These are phyloP conservation scores for Clarireedia paspali DNA, from an alignment of 2,329 filamentous ascomycete genomes.

Conservation along the genomic window DNA sequence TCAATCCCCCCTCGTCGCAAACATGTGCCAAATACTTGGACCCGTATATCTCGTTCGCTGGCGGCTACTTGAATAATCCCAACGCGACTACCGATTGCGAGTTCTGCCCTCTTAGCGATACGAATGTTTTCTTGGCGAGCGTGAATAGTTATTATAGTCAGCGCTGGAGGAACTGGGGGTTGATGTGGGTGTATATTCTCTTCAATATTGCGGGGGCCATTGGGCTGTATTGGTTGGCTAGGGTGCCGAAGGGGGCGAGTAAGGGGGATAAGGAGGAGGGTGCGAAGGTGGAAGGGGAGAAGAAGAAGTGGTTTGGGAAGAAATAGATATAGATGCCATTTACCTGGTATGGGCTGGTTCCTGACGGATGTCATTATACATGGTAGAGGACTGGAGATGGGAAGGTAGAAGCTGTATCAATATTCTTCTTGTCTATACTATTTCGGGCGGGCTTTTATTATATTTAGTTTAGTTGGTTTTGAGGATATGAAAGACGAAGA, in stretches of 20 bases:
- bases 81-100: conserved; percentile 43
- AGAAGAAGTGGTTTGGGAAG: conserved; percentile 4
- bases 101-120: conserved; percentile 45
- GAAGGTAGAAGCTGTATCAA: no score
- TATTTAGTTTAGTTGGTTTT: no score
- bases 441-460: no score
- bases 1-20: conserved; percentile 50
- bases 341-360: background rate
- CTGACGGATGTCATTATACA: background rate
- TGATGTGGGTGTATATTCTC: conserved; percentile 36
- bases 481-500: no score
- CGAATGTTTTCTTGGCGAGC: conserved; percentile 42
- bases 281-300: background rate
- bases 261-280: conserved; percentile 6
- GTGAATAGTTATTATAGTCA: conserved; percentile 48
- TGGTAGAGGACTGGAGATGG: background rate
- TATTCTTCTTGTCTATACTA: no score
- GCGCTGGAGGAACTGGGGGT: conserved; percentile 61
- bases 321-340: background rate
- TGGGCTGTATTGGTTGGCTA: conserved; percentile 44
- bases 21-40: conserved; percentile 55
- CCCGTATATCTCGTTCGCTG: conserved; percentile 39
- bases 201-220: conserved; percentile 48
- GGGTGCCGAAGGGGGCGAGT: conserved; percentile 36
- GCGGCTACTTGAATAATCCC: conserved; percentile 47